A percentile compares a stretch with the other conserved stretches of the same genome.
These are phyloP conservation scores for Spiraea crenata DNA, from an alignment of 331 rosid genomes.

Conservation along the genomic window DNA sequence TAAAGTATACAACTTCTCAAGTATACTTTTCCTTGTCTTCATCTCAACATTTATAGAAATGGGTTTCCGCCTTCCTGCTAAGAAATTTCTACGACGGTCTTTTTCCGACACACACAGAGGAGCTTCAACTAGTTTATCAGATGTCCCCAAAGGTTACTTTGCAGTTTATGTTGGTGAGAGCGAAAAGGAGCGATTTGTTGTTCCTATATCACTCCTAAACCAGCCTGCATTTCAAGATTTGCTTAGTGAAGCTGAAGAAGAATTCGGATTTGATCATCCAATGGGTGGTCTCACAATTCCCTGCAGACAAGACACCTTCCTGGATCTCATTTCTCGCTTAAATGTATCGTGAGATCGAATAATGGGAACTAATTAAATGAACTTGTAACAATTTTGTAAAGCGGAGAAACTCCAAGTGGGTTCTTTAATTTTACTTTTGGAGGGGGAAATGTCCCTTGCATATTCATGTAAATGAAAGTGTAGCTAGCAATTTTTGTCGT, in stretches of 20 bases:
- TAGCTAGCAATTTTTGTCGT: too few species aligned
- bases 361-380: background rate
- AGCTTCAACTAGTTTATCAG: background rate
- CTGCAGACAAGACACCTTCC: conserved; percentile 46
- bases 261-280: conserved; percentile 51
- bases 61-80: conserved; percentile 11
- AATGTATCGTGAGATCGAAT: conserved; percentile 2
- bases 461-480: too few species aligned
- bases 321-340: conserved; percentile 31
- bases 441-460: too few species aligned
- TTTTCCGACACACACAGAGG: background rate
- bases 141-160: conserved; percentile 48
- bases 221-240: conserved; percentile 44
- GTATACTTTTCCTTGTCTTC: background rate
- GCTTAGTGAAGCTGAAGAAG: conserved; percentile 38
- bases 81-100: conserved; percentile 4
- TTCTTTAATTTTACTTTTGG: too few species aligned
- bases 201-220: conserved; percentile 40
- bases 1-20: background rate
- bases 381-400: too few species aligned
- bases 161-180: conserved; percentile 45
- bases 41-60: background rate
- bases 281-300: conserved; percentile 63
- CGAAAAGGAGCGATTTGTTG: conserved; percentile 30
- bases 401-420: too few species aligned